phyloP scores from a whole-genome alignment of 75 land plant genomes.

The Picea glauca region DNA sequence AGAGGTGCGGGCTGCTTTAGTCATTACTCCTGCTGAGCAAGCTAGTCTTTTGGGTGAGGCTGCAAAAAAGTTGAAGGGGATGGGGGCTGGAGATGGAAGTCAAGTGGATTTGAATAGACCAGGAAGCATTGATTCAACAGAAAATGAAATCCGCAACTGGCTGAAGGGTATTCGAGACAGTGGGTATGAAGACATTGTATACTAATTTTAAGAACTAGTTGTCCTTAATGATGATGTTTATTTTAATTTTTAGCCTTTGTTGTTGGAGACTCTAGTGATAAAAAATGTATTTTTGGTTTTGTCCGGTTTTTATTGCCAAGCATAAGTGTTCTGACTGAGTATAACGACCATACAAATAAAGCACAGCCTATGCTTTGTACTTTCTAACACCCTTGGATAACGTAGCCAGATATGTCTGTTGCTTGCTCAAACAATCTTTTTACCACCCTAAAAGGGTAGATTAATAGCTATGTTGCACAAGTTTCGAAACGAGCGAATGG shows the following conservation, averaged over 20 bases:
- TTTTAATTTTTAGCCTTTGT: not conserved
- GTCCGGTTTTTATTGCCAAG: not conserved
- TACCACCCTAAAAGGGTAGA: too few relatives aligned
- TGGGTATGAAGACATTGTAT: constrained; percentile 56
- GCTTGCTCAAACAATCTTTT: not conserved
- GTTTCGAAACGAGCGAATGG: too few relatives aligned
- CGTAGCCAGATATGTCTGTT: not conserved
- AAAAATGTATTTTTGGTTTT: not conserved
- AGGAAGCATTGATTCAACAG: constrained; percentile 38
- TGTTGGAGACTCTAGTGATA: not conserved
- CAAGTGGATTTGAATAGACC: constrained; percentile 28
- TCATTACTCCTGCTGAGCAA: constrained; percentile 69
- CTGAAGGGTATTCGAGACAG: constrained; percentile 93
- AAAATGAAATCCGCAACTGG: constrained; percentile 89
- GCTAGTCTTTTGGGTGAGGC: constrained; percentile 74
- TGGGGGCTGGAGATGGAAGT: constrained; percentile 30
- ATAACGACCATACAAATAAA: not conserved
- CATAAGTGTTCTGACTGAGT: not conserved
- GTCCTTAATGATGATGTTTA: not conserved
- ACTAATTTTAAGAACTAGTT: not conserved
- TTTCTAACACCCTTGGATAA: not conserved
- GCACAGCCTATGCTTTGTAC: not conserved
- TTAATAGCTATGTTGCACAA: too few relatives aligned
- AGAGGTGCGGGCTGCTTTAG: constrained; percentile 69
- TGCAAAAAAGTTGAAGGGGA: constrained; percentile 35